Evolutionary conservation across 78 protist species (phyloP).

Genomic region (Dictyostelium discoideum): DNA sequence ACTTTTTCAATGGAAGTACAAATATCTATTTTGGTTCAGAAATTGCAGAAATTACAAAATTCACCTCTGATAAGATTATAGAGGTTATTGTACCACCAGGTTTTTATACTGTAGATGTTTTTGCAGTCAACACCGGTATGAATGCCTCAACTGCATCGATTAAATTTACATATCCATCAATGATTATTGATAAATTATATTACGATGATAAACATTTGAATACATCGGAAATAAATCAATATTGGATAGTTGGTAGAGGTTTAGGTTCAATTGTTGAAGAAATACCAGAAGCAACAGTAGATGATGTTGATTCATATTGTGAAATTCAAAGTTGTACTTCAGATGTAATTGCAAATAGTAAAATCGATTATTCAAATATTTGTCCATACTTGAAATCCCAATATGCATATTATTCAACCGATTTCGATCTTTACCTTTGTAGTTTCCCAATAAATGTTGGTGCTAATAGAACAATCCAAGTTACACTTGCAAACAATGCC

Average conservation of each 20-base stretch:
- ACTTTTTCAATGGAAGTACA: neutral
- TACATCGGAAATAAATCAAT: neutral
- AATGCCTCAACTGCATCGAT: neutral
- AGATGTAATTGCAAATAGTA: neutral
- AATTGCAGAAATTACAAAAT: too few relatives aligned
- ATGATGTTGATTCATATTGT: neutral
- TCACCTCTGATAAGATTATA: neutral
- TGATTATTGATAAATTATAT: neutral
- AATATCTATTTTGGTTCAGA: neutral
- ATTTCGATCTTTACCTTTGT: neutral
- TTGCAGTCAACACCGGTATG: neutral
- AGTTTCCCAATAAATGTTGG: neutral
- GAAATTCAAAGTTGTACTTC: neutral
- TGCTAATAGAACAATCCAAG: neutral
- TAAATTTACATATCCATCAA: neutral
- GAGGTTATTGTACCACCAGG: neutral
- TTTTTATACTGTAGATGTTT: neutral
- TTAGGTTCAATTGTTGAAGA: neutral
- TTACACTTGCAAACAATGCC: neutral
- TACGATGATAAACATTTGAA: neutral
- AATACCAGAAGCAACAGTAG: neutral
- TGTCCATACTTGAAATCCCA: neutral
- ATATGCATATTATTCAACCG: neutral
- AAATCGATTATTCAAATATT: neutral
- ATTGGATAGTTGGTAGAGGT: neutral